phyloP scores from a whole-genome alignment of 164 flowering plant genomes.

The Cinnamomum micranthum region DNA sequence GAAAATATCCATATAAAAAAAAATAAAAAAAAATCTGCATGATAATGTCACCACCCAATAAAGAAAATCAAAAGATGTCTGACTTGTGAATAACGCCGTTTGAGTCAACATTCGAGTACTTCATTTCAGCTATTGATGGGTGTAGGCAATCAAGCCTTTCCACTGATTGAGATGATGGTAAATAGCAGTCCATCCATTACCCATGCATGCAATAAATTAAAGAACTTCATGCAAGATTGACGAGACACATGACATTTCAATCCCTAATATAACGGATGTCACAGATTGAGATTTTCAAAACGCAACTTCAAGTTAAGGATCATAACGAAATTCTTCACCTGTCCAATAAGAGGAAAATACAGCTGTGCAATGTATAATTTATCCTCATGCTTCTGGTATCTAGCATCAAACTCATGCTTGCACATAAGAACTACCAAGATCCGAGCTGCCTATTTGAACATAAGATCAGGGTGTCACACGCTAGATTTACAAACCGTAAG shows the following conservation, averaged over 20 bases:
- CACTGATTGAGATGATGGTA: no score
- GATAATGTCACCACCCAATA: neutral
- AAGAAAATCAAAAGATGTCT: neutral
- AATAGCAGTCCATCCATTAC: neutral
- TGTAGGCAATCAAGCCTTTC: no score
- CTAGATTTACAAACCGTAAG: neutral
- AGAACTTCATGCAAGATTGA: neutral
- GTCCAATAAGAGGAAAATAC: slow-evolving; percentile 94
- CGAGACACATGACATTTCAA: no score
- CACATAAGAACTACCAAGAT: slow-evolving; percentile 86
- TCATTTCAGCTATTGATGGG: no score
- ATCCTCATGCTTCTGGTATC: slow-evolving; percentile 96
- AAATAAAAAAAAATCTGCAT: neutral
- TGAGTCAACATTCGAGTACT: no score
- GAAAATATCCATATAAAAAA: no score
- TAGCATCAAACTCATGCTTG: slow-evolving; percentile 98
- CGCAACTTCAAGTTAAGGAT: no score
- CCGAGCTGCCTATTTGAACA: slow-evolving; percentile 74
- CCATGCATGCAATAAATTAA: neutral
- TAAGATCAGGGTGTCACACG: neutral
- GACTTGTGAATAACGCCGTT: no score
- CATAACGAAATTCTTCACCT: slow-evolving; percentile 39
- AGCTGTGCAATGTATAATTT: slow-evolving; percentile 95
- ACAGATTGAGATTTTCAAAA: no score
- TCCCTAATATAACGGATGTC: no score